These are phyloP conservation scores for Zymoseptoria passerinii DNA, from an alignment of 2,329 filamentous ascomycete genomes.

Conservation along the genomic window DNA sequence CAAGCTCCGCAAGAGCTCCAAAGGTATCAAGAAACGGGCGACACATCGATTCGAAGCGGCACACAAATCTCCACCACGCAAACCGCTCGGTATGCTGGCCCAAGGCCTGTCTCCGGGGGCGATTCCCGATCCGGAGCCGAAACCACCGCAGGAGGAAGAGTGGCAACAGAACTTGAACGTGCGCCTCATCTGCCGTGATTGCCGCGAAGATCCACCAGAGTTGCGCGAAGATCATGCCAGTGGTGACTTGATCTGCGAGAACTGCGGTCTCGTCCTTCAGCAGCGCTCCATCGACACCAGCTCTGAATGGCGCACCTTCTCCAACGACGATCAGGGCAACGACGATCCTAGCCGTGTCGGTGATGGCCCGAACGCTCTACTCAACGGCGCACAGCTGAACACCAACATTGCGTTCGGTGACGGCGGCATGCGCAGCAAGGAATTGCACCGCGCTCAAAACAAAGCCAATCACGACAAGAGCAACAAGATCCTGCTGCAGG, in stretches of 20 bases:
- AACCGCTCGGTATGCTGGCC: slow-evolving; percentile 26
- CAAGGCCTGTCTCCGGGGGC: slow-evolving; percentile 38
- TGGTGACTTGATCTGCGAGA: slow-evolving; percentile 85
- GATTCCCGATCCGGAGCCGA: slow-evolving; percentile 32
- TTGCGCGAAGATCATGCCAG: slow-evolving; percentile 87
- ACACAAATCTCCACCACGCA: slow-evolving; percentile 18
- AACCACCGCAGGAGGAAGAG: slow-evolving; percentile 33
- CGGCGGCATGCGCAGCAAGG: slow-evolving; percentile 59
- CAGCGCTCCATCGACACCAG: slow-evolving; percentile 90
- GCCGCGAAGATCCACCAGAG: slow-evolving; percentile 84
- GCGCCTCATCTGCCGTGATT: slow-evolving; percentile 79
- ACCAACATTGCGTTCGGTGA: slow-evolving; percentile 82
- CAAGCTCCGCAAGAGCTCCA: slow-evolving; percentile 37
- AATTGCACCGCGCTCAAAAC: slow-evolving; percentile 76
- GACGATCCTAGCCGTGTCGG: slow-evolving; percentile 98
- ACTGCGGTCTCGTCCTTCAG: slow-evolving; percentile 83
- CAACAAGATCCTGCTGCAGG: slow-evolving; percentile 71
- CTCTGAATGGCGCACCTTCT: slow-evolving; percentile 97
- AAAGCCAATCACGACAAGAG: slow-evolving; percentile 72
- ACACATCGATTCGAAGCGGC: slow-evolving; percentile 30
- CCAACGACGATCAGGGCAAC: slow-evolving; percentile 92
- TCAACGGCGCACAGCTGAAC: slow-evolving; percentile 82
- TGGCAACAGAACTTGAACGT: slow-evolving; percentile 84
- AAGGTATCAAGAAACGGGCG: slow-evolving; percentile 38
- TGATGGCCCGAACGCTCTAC: slow-evolving; percentile 80